A percentile compares a stretch with the other conserved stretches of the same genome.
Evolutionary conservation across 805 yeast genomes (phyloP).

Genomic region (Candida golubevii): DNA sequence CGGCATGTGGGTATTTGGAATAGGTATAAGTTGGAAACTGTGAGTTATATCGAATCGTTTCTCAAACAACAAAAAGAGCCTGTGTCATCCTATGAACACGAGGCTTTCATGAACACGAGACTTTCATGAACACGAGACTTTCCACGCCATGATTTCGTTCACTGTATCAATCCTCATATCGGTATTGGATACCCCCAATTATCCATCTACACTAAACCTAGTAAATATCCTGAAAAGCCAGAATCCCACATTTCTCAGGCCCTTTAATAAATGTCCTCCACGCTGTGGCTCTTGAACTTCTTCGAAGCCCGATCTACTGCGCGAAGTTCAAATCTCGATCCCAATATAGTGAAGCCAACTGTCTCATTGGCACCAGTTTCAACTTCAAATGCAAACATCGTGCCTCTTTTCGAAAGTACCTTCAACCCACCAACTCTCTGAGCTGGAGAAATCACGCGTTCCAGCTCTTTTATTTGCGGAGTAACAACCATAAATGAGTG

Average conservation of each 20-base stretch:
- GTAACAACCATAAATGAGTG: constrained; percentile 62
- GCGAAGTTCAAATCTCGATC: constrained; percentile 72
- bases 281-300: constrained; percentile 78
- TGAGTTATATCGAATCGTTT: too few species aligned
- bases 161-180: too few species aligned
- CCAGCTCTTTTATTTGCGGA: constrained; percentile 35
- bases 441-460: constrained; percentile 20
- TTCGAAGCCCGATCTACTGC: constrained; percentile 77
- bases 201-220: too few species aligned
- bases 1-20: too few species aligned
- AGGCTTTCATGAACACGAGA: too few species aligned
- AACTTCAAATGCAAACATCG: constrained; percentile 53
- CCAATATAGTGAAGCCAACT: constrained; percentile 63
- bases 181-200: too few species aligned
- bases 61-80: too few species aligned
- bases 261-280: constrained; percentile 46
- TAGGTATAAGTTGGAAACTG: too few species aligned
- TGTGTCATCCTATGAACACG: too few species aligned
- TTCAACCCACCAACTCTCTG: constrained; percentile 57
- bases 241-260: background rate
- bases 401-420: constrained; percentile 62
- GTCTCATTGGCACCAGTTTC: constrained; percentile 31
- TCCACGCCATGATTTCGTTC: too few species aligned
- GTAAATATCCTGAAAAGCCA: too few species aligned
- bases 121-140: too few species aligned